Base-by-base conservation (phyloP, 805 yeast species). In the Starmerella vaccinii region DNA sequence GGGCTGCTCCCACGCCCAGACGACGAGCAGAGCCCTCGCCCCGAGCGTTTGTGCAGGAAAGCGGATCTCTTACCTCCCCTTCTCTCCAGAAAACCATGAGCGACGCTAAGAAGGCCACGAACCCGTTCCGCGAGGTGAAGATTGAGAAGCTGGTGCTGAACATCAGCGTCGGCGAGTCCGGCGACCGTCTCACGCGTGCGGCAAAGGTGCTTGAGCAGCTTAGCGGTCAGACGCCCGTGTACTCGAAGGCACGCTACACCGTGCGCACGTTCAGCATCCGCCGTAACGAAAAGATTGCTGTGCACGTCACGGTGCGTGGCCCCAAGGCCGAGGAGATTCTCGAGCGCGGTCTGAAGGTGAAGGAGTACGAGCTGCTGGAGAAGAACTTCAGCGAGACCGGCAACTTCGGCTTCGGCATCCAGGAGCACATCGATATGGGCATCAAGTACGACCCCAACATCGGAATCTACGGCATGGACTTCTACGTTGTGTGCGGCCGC, bases 161-260 rank as follows among this genome's bases (percentile, higher is more conserved):
- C 92, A 92, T 92, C 78, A 89, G 95, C 77, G 98, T 92, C 76
- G 98, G 98, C 80, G 98, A 92, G 80, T 89, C 97, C 76, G 98
- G 98, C 82, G 98, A 92, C 77, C 85, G 97, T 84, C 87, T 92
- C 76, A 92, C 98, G 80, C 90, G 98, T 85, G 98, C 98, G 68
- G 92, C 98, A 72, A 92, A 92, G 82, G 98, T 92, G 70, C 82
- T 92, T 72, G 98, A 92, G 80, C 98, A 92, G 81, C 84, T 92
- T 69, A 90, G 97, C 66, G 98, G 98, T 89, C 98, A 92, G 80
- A 92, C 98, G 69, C 98, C 98, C 74, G 98, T 92, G 68, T 96
- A 86, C 76, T 89, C 97, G 68, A 92, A 92, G 84, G 98, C 98
- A 69, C 86, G 98, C 81, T 92, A 92, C 87, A 92, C 98, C 64